These are phyloP conservation scores for Hyphodiscus sp. DNA, from an alignment of 2,329 filamentous ascomycete genomes.

Conservation along the genomic window DNA sequence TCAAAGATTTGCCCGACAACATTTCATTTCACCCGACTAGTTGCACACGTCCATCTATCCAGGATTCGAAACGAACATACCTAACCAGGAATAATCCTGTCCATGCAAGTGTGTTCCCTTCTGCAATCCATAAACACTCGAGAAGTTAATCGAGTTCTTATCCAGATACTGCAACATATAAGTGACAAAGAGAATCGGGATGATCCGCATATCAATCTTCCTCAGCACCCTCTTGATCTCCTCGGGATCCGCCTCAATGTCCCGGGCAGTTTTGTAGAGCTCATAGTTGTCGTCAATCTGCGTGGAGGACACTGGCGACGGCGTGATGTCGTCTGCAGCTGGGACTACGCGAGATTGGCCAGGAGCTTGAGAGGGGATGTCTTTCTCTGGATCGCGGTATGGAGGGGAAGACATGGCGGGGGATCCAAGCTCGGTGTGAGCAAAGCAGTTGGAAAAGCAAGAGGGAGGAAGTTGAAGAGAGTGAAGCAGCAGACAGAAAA, in stretches of 20 bases:
- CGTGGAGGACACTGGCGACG: slow-evolving; percentile 9
- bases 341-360: background rate
- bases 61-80: slow-evolving; percentile 16
- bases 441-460: background rate
- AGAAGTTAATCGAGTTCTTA: slow-evolving; percentile 49
- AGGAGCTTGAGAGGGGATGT: background rate
- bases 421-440: background rate
- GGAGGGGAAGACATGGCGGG: slow-evolving; percentile 1
- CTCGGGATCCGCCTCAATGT: slow-evolving; percentile 20
- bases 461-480: background rate
- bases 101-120: slow-evolving; percentile 40
- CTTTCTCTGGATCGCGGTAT: slow-evolving; percentile 5
- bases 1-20: background rate
- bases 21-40: background rate
- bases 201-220: slow-evolving; percentile 49
- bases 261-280: slow-evolving; percentile 29
- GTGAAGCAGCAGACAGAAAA: background rate
- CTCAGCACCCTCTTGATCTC: slow-evolving; percentile 37
- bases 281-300: slow-evolving; percentile 34
- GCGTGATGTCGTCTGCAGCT: slow-evolving; percentile 9
- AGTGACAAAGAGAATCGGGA: slow-evolving; percentile 50
- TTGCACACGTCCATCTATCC: background rate
- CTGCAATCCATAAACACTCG: slow-evolving; percentile 41
- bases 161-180: slow-evolving; percentile 58
- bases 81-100: slow-evolving; percentile 46